Conservation (phyloP, 2,329 filamentous ascomycete genomes). For the Fusarium solani-melongenae region DNA sequence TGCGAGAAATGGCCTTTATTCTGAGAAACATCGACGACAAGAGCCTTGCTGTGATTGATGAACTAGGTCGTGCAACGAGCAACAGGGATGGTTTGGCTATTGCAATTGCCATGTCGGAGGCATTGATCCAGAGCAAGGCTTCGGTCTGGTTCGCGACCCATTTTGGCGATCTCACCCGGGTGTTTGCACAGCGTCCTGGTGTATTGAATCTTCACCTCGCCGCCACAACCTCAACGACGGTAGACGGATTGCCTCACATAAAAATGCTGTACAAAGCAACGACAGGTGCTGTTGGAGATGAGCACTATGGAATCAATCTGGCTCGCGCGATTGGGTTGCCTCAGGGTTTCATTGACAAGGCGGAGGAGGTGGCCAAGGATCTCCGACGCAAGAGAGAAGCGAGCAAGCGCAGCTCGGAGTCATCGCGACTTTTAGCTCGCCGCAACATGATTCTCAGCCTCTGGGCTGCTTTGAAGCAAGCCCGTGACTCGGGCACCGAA, state of each 20-base stretch:
- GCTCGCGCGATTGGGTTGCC: slow-evolving; percentile 82
- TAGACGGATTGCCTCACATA: slow-evolving; percentile 69
- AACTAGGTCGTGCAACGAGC: slow-evolving; percentile 91
- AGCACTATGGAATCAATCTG: slow-evolving; percentile 85
- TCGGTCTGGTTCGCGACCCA: slow-evolving; percentile 95
- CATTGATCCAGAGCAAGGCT: slow-evolving; percentile 80
- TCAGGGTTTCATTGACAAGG: slow-evolving; percentile 71
- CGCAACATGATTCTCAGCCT: slow-evolving; percentile 80
- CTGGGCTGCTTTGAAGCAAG: slow-evolving; percentile 77
- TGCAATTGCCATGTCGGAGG: slow-evolving; percentile 89
- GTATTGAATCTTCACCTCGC: slow-evolving; percentile 86
- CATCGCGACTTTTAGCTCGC: slow-evolving; percentile 68
- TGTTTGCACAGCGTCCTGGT: slow-evolving; percentile 78
- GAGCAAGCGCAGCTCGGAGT: slow-evolving; percentile 68
- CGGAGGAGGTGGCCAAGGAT: slow-evolving; percentile 72
- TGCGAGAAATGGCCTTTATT: slow-evolving; percentile 96
- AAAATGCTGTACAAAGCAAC: slow-evolving; percentile 90
- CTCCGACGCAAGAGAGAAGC: slow-evolving; percentile 69
- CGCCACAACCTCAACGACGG: slow-evolving; percentile 68
- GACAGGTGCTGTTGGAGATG: slow-evolving; percentile 75
- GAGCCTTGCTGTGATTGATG: slow-evolving; percentile 88
- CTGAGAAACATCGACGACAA: slow-evolving; percentile 80
- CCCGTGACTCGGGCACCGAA: slow-evolving; percentile 70
- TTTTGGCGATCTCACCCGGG: slow-evolving; percentile 83
- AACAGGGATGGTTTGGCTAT: slow-evolving; percentile 90